Conservation (phyloP, 768 basidiomycete genomes). For the Glaciozyma martinii region DNA sequence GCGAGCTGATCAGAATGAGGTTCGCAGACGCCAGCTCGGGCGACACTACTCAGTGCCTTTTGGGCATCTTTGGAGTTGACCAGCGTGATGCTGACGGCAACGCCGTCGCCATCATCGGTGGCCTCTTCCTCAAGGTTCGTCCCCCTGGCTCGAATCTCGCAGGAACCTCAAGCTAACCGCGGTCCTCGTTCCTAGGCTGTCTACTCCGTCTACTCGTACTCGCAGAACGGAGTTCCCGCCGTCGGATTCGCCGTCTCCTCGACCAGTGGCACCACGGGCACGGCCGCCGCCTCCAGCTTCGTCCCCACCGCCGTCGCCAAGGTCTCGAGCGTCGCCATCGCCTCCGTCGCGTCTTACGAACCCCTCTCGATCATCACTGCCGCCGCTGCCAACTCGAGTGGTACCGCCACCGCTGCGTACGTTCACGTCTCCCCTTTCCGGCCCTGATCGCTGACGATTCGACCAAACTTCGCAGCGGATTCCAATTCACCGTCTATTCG, state of each 20-base stretch:
- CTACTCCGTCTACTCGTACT: constrained; percentile 30
- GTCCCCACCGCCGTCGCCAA: background rate
- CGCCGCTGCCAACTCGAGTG: no score
- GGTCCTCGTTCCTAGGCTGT: background rate
- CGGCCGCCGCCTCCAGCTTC: background rate
- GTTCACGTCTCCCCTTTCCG: no score
- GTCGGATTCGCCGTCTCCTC: constrained; percentile 25
- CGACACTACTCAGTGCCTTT: constrained; percentile 17
- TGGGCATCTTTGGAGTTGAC: constrained; percentile 26
- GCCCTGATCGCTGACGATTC: no score
- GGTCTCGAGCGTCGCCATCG: background rate
- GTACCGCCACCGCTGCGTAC: no score
- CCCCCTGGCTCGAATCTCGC: no score
- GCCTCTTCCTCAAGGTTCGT: constrained; percentile 19
- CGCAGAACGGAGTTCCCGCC: constrained; percentile 26
- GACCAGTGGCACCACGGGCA: background rate
- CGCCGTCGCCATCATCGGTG: constrained; percentile 13
- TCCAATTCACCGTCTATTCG: no score
- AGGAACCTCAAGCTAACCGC: no score
- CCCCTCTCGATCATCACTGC: no score
- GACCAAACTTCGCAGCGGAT: no score
- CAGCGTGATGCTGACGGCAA: constrained; percentile 22
- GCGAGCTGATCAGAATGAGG: background rate
- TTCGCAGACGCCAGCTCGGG: constrained; percentile 7
- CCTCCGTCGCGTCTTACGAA: background rate